phyloP scores from a whole-genome alignment of 2,329 filamentous ascomycete species.

The Phyllosticta paracitricarpa region DNA sequence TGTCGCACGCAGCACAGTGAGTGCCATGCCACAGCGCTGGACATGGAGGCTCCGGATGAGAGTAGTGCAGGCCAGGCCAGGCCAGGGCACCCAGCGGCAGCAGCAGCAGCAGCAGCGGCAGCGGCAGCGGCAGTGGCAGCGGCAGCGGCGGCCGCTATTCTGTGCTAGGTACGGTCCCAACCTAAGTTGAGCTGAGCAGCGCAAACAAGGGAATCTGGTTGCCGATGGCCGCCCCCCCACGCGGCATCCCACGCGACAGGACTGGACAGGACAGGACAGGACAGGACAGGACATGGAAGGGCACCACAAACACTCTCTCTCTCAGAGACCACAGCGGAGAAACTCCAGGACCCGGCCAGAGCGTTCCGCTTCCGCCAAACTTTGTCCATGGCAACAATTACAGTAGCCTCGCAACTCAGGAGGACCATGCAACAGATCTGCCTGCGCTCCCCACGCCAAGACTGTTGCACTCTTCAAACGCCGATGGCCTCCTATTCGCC shows the following conservation, averaged over 20 bases:
- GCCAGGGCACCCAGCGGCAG: too few species aligned
- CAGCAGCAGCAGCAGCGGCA: neutral
- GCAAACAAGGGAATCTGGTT: conserved; percentile 3
- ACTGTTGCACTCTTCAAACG: conserved; percentile 12
- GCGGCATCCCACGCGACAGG: neutral
- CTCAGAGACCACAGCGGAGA: neutral
- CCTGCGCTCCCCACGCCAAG: conserved; percentile 22
- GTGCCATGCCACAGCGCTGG: too few species aligned
- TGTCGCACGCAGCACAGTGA: too few species aligned
- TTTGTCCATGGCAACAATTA: neutral
- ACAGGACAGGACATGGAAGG: too few species aligned
- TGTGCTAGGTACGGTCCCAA: neutral
- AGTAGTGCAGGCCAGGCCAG: too few species aligned
- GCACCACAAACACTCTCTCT: too few species aligned
- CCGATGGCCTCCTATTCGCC: conserved; percentile 12
- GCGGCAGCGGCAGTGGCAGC: neutral
- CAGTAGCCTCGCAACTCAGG: neutral
- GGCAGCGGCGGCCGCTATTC: neutral
- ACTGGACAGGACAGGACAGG: too few species aligned
- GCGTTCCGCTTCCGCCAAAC: neutral
- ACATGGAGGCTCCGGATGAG: too few species aligned
- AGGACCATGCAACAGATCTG: conserved; percentile 14
- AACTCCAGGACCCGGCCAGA: too few species aligned
- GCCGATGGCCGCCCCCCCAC: conserved; percentile 7
- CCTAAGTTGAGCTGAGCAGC: neutral